These are phyloP conservation scores for Trichoderma endophyticum DNA, from an alignment of 2,329 filamentous ascomycete species.

Conservation along the genomic window DNA sequence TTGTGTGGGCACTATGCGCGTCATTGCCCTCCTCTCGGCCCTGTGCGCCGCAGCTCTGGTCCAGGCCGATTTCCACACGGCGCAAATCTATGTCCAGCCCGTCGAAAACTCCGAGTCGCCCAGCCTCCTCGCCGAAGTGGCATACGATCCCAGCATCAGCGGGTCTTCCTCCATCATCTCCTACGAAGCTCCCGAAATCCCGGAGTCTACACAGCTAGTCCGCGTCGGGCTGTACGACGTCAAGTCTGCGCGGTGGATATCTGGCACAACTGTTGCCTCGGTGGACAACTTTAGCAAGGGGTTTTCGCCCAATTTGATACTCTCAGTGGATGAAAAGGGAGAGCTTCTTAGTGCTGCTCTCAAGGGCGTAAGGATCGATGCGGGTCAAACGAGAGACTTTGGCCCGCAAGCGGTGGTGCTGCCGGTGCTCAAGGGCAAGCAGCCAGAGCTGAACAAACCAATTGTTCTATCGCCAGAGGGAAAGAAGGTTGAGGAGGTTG, in stretches of 20 bases:
- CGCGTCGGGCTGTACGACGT: constrained; percentile 58
- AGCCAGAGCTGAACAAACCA: constrained; percentile 61
- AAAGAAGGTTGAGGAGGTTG: constrained; percentile 51
- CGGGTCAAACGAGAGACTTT: constrained; percentile 63
- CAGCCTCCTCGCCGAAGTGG: constrained; percentile 52
- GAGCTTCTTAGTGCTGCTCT: constrained; percentile 49
- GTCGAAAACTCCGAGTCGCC: constrained; percentile 38
- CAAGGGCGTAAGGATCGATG: constrained; percentile 59
- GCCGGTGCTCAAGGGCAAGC: constrained; percentile 46
- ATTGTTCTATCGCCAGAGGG: constrained; percentile 60
- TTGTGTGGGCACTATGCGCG: constrained; percentile 37
- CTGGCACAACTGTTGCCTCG: constrained; percentile 54
- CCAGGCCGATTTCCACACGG: constrained; percentile 42
- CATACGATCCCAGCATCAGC: constrained; percentile 49
- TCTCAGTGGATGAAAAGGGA: constrained; percentile 47
- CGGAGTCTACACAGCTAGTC: constrained; percentile 45
- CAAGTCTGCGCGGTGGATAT: constrained; percentile 45
- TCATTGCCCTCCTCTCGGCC: constrained; percentile 39
- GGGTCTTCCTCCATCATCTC: constrained; percentile 45
- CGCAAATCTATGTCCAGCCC: constrained; percentile 54
- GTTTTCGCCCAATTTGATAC: constrained; percentile 54
- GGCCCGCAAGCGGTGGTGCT: constrained; percentile 56
- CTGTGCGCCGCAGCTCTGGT: constrained; percentile 43
- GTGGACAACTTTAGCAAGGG: constrained; percentile 59
- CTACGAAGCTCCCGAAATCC: constrained; percentile 56